Evolutionary conservation across 2,329 filamentous ascomycete genomes (phyloP).

Genomic region (Talaromyces sp.): DNA sequence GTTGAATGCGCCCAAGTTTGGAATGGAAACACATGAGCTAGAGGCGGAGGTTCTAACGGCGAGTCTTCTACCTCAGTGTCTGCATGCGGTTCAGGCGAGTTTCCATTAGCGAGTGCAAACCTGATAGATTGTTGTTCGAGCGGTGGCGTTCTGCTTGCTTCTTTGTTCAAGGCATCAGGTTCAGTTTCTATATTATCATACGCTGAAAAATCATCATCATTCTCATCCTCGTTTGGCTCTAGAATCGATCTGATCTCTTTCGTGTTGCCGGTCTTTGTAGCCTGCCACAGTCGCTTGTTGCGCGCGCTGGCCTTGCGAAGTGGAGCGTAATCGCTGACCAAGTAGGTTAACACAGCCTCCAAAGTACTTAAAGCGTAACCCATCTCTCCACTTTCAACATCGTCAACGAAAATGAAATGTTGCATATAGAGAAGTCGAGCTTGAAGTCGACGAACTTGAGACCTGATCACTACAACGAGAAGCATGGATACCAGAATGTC

Average conservation of each 20-base stretch:
- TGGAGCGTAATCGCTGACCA: conserved; percentile 75
- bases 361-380: conserved; percentile 95
- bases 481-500: conserved; percentile 90
- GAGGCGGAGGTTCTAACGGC: conserved; percentile 32
- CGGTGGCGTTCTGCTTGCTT: conserved; percentile 16
- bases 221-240: conserved; percentile 61
- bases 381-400: conserved; percentile 93
- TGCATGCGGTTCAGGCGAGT: conserved; percentile 21
- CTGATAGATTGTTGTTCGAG: conserved; percentile 23
- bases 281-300: conserved; percentile 85
- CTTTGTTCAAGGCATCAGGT: conserved; percentile 27
- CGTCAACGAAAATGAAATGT: conserved; percentile 95
- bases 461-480: conserved; percentile 86
- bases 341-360: conserved; percentile 86
- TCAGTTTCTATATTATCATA: conserved; percentile 40
- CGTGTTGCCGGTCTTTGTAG: conserved; percentile 72
- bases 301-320: conserved; percentile 79
- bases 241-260: conserved; percentile 73
- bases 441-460: conserved; percentile 81
- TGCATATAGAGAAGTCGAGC: conserved; percentile 91
- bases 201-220: conserved; percentile 45
- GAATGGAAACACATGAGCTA: conserved; percentile 90
- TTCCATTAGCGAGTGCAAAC: conserved; percentile 25
- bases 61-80: conserved; percentile 20
- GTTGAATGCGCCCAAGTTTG: conserved; percentile 57